Conservation (phyloP, 225 moss, liverwort and hornwort genomes). For the Neckera pumila region DNA sequence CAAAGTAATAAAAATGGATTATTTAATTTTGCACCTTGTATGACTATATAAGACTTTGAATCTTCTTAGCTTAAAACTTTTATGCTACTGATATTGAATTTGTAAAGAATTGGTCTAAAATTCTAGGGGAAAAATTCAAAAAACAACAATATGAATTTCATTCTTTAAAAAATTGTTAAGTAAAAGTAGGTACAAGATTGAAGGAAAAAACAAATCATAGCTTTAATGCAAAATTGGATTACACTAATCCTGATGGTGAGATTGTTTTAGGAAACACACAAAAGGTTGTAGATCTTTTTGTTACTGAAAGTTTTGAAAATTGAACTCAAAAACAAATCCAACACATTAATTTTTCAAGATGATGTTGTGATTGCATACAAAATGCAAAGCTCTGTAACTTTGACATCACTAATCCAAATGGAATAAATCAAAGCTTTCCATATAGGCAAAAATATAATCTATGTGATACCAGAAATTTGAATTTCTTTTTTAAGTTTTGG, state of each 20-base stretch:
- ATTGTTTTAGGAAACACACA: neutral
- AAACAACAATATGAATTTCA: neutral
- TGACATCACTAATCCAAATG: neutral
- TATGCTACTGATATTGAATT: accelerated
- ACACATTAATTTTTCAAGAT: accelerated
- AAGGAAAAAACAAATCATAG: neutral
- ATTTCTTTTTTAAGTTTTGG: too few relatives aligned
- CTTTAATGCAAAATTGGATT: neutral
- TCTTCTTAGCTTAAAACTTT: neutral
- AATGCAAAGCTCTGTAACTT: neutral
- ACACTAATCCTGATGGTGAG: accelerated
- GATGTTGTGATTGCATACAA: neutral
- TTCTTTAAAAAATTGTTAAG: neutral
- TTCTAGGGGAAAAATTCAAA: neutral
- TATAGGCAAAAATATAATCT: neutral
- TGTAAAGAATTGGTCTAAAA: neutral
- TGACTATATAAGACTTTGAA: neutral
- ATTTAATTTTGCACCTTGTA: neutral
- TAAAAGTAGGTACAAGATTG: neutral
- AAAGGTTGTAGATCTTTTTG: neutral
- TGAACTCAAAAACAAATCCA: neutral
- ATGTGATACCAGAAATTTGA: too few relatives aligned
- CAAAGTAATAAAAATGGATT: accelerated
- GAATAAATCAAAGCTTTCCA: neutral
- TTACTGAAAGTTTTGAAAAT: neutral